Conservation (phyloP, 176 grass and related monocot genomes). For the Oryza longistaminata region DNA sequence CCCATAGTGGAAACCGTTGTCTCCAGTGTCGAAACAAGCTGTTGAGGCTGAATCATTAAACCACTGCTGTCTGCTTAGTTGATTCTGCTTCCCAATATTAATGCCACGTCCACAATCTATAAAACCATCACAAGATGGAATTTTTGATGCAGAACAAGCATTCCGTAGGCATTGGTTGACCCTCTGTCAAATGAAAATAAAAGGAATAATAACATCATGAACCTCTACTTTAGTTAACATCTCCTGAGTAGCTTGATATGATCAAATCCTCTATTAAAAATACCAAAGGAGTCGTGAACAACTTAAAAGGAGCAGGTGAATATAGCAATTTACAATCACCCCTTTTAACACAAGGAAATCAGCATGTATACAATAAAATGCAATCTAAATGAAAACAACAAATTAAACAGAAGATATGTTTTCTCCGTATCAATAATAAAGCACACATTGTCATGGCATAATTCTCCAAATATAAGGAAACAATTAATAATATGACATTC, state of each 20-base stretch:
- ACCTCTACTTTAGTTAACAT: neutral
- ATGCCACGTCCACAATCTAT: constrained; percentile 69
- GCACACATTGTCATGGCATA: neutral
- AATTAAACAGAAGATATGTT: neutral
- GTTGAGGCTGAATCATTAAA: constrained; percentile 42
- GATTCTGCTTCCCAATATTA: constrained; percentile 1
- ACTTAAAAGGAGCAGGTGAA: neutral
- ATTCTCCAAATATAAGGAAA: neutral
- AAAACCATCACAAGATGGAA: constrained; percentile 44
- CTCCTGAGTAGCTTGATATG: neutral
- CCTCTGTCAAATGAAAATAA: constrained; percentile 61
- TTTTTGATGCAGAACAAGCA: constrained; percentile 50
- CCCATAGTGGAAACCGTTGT: constrained; percentile 66
- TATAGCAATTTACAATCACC: neutral
- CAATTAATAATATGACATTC: neutral
- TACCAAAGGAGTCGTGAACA: neutral
- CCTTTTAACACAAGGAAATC: neutral
- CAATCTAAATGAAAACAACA: neutral
- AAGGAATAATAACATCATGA: neutral
- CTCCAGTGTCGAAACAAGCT: constrained; percentile 51
- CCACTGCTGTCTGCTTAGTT: constrained; percentile 48
- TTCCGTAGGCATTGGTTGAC: constrained; percentile 85
- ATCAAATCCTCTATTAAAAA: neutral
- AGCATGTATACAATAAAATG: constrained; percentile 19
- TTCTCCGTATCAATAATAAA: constrained; percentile 9